Percentiles rank a stretch among this genome's conserved stretches.
These are phyloP conservation scores for Globisporangium apiculatum DNA, from an alignment of 352 stramenopile species.

Conservation along the genomic window DNA sequence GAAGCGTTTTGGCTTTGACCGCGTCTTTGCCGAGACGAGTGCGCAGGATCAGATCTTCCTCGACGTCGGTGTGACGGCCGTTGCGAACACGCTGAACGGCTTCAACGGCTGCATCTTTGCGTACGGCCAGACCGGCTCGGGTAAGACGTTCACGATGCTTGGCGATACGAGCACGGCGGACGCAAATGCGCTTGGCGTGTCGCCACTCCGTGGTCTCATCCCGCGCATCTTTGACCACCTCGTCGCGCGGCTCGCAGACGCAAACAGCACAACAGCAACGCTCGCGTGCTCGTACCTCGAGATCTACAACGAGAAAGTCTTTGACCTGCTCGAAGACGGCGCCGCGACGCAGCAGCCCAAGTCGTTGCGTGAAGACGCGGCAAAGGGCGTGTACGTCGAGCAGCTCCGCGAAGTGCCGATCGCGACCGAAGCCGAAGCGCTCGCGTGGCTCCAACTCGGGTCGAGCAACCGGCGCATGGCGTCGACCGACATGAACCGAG, in stretches of 20 bases:
- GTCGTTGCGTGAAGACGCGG: conserved; percentile 65
- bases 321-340: conserved; percentile 72
- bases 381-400: conserved; percentile 78
- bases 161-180: conserved; percentile 22
- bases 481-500: conserved; percentile 96
- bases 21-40: conserved; percentile 61
- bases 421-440: conserved; percentile 48
- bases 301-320: conserved; percentile 90
- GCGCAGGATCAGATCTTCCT: conserved; percentile 80
- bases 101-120: conserved; percentile 90
- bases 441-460: conserved; percentile 69
- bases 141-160: conserved; percentile 89
- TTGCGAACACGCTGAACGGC: conserved; percentile 77
- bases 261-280: conserved; percentile 35
- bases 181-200: conserved; percentile 28
- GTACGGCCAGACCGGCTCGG: conserved; percentile 84
- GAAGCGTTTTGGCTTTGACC: conserved; percentile 83
- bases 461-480: conserved; percentile 90
- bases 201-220: conserved; percentile 61
- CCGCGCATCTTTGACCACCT: conserved; percentile 81
- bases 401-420: conserved; percentile 63
- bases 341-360: conserved; percentile 47
- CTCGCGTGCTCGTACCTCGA: conserved; percentile 85
- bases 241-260: conserved; percentile 41
- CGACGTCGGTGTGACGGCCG: conserved; percentile 57